These are phyloP conservation scores for Coffea humblotiana DNA, from an alignment of 305 asterid species.

Conservation along the genomic window DNA sequence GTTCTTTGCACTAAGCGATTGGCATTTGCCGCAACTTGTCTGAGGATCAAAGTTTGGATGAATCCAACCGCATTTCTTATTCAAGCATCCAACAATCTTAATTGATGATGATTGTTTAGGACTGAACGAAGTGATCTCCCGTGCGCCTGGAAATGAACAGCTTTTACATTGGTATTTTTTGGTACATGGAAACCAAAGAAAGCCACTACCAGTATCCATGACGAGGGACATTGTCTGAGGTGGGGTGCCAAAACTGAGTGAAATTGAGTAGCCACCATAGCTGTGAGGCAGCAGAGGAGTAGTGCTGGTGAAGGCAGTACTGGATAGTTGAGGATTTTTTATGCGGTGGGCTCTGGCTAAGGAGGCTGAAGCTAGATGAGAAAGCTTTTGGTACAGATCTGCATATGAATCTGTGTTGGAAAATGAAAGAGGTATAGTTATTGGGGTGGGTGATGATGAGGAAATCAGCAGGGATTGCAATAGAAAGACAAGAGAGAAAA, in stretches of 20 bases:
- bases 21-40: constrained; percentile 52
- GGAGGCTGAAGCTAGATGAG: constrained; percentile 56
- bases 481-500: constrained; percentile 19
- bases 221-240: constrained; percentile 64
- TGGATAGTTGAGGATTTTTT: constrained; percentile 40
- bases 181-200: constrained; percentile 91
- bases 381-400: constrained; percentile 53
- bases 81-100: constrained; percentile 62
- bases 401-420: constrained; percentile 38
- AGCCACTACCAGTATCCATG: constrained; percentile 85
- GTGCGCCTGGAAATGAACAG: constrained; percentile 39
- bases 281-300: constrained; percentile 62
- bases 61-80: constrained; percentile 75
- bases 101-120: constrained; percentile 78
- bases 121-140: constrained; percentile 45
- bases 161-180: constrained; percentile 52
- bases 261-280: constrained; percentile 73
- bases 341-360: constrained; percentile 74
- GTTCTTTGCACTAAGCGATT: constrained; percentile 20
- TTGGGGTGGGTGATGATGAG: constrained; percentile 30
- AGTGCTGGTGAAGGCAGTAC: constrained; percentile 43
- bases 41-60: constrained; percentile 47
- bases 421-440: constrained; percentile 51
- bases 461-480: constrained; percentile 25
- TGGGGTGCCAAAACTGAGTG: constrained; percentile 83